These are phyloP conservation scores for Ormosia emarginata DNA, from an alignment of 306 rosid species.

Conservation along the genomic window DNA sequence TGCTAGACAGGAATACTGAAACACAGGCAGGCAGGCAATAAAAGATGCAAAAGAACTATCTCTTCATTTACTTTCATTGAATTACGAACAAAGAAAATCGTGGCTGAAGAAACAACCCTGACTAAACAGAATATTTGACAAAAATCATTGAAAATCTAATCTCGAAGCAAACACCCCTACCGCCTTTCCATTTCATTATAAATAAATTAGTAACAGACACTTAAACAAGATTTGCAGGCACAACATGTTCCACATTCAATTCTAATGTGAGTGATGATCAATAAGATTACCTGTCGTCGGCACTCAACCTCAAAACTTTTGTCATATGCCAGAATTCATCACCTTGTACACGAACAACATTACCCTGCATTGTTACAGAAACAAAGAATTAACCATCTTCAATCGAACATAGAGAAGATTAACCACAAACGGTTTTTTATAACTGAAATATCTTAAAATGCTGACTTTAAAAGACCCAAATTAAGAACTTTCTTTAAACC, in stretches of 20 bases:
- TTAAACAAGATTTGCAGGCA: not conserved
- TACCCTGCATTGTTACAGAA: slow-evolving; percentile 53
- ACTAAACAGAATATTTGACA: not conserved
- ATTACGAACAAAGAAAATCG: not conserved
- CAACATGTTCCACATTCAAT: not conserved
- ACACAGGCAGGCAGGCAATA: not conserved
- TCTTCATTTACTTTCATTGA: not conserved
- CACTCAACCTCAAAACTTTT: slow-evolving; percentile 72
- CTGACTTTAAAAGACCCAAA: not conserved
- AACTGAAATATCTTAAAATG: not conserved
- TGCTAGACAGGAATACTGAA: not conserved
- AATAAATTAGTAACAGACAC: not conserved
- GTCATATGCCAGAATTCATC: slow-evolving; percentile 98
- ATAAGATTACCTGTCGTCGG: slow-evolving; percentile 62
- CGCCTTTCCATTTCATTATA: not conserved
- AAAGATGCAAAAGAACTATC: not conserved
- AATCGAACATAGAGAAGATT: not conserved
- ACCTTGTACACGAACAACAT: slow-evolving; percentile 60
- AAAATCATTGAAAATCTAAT: not conserved
- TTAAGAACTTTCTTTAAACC: not conserved
- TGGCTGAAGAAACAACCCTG: not conserved
- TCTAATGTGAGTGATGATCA: not conserved
- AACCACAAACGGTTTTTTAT: not conserved
- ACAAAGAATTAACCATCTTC: not conserved
- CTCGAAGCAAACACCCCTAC: not conserved